Evolutionary conservation across 352 stramenopile genomes (phyloP).

Genomic region (Phytophthora brassicae): DNA sequence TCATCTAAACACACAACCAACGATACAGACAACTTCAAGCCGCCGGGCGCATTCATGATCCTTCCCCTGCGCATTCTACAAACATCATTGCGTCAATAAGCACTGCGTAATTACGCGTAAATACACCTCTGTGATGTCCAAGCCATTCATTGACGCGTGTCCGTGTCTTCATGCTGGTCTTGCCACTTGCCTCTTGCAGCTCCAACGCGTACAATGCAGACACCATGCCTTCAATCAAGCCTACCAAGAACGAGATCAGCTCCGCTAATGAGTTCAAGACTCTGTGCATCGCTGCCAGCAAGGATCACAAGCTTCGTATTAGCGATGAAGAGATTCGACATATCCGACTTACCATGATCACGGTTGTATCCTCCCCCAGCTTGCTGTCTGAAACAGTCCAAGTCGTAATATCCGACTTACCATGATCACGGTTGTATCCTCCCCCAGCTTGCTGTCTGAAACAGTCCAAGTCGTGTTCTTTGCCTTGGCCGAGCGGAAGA

Average conservation of each 20-base stretch:
- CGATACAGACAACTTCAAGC: slow-evolving; percentile 2
- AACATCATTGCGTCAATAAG: background rate
- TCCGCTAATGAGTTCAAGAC: slow-evolving; percentile 14
- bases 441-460: too few relatives aligned
- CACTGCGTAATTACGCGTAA: background rate
- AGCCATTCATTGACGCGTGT: background rate
- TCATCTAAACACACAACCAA: background rate
- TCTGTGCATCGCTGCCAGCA: slow-evolving; percentile 4
- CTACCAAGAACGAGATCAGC: slow-evolving; percentile 13
- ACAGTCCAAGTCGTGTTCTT: slow-evolving; percentile 2
- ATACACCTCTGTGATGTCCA: background rate
- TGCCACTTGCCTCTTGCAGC: background rate
- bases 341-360: slow-evolving; percentile 15
- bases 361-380: background rate
- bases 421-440: too few relatives aligned
- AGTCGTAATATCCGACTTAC: too few relatives aligned
- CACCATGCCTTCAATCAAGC: background rate
- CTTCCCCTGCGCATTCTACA: background rate
- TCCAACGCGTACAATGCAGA: background rate
- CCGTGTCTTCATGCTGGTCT: background rate
- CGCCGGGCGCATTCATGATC: background rate
- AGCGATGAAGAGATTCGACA: slow-evolving; percentile 16
- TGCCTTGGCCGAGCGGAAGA: slow-evolving; percentile 4
- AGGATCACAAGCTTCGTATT: slow-evolving; percentile 4
- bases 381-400: slow-evolving; percentile 5